A percentile compares a stretch with the other conserved stretches of the same genome.
Conservation (phyloP, 2,329 filamentous ascomycete genomes). For the Byssochlamys sp. region DNA sequence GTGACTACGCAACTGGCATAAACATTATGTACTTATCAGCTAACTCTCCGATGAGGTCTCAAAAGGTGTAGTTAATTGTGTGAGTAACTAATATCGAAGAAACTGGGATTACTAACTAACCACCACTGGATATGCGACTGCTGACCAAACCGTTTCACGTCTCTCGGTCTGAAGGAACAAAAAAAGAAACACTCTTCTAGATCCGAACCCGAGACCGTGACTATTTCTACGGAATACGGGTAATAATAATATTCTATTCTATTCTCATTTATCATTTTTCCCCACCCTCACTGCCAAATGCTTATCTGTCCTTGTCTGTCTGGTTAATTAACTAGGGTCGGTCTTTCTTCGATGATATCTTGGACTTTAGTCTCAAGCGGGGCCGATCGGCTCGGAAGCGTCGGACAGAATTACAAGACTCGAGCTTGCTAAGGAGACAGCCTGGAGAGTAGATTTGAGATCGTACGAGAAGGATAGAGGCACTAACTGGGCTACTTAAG, state of each 20-base stretch:
- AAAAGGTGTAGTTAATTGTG: too few relatives aligned
- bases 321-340: neutral
- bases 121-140: too few relatives aligned
- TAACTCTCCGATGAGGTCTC: too few relatives aligned
- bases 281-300: neutral
- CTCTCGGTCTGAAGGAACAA: neutral
- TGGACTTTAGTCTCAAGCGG: neutral
- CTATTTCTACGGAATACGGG: neutral
- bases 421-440: neutral
- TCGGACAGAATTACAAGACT: neutral
- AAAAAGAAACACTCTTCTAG: neutral
- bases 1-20: too few relatives aligned
- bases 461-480: constrained; percentile 1
- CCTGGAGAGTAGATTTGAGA: neutral
- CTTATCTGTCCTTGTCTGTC: neutral
- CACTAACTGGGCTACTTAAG: neutral
- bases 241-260: too few relatives aligned
- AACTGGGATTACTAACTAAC: too few relatives aligned
- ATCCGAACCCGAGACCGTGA: neutral
- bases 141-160: too few relatives aligned
- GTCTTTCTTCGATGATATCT: neutral
- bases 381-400: neutral
- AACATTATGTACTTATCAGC: too few relatives aligned
- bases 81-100: too few relatives aligned
- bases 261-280: too few relatives aligned